These are phyloP conservation scores for Ophidiomyces ophidiicola DNA, from an alignment of 2,329 filamentous ascomycete genomes.

Conservation along the genomic window DNA sequence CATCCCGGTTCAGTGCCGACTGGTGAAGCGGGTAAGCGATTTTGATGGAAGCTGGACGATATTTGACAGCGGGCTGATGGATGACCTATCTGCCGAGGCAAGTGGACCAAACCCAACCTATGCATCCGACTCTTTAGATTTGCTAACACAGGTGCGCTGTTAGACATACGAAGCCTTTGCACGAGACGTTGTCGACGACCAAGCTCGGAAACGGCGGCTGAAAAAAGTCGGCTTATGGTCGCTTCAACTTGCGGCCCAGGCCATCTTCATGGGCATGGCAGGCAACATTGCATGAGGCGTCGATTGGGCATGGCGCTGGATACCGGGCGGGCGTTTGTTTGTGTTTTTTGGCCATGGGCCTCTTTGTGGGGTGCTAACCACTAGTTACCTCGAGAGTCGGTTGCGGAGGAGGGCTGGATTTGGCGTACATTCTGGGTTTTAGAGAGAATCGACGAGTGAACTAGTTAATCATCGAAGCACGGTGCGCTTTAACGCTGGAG, in stretches of 20 bases:
- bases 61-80: conserved; percentile 86
- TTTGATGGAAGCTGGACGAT: conserved; percentile 94
- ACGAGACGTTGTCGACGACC: conserved; percentile 76
- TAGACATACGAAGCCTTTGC: conserved; percentile 87
- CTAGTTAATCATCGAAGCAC: too few species aligned
- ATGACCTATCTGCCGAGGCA: conserved; percentile 77
- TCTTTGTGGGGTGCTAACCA: too few species aligned
- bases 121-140: conserved; percentile 4
- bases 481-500: too few species aligned
- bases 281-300: conserved; percentile 40
- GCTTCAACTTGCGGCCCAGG: conserved; percentile 79
- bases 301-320: not conserved
- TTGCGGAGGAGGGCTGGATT: too few species aligned
- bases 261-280: conserved; percentile 87
- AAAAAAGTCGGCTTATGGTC: conserved; percentile 98
- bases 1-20: conserved; percentile 86
- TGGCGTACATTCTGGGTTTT: too few species aligned
- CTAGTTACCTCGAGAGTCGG: too few species aligned
- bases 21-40: conserved; percentile 77
- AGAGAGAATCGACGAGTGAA: too few species aligned
- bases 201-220: conserved; percentile 71
- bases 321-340: not conserved
- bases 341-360: not conserved
- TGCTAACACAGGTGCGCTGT: conserved; percentile 8
- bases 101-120: conserved; percentile 17